phyloP scores from a whole-genome alignment of 2,329 filamentous ascomycete species.

The Parascedosporium putredinis region DNA sequence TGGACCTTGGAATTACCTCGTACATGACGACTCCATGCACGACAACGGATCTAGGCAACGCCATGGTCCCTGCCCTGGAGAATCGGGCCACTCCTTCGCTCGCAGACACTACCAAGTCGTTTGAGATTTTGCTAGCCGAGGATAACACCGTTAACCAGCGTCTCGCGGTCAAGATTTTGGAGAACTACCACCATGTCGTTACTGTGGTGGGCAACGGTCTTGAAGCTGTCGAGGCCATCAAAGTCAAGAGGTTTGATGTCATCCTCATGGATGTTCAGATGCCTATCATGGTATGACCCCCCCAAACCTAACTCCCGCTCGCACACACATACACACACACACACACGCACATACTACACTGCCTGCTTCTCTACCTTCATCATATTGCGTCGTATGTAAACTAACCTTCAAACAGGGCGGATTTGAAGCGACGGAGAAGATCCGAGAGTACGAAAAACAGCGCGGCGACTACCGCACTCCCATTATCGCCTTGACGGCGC shows the following conservation, averaged over 20 bases:
- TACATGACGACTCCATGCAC: slow-evolving; percentile 98
- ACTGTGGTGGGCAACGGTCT: slow-evolving; percentile 92
- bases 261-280: slow-evolving; percentile 99
- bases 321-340: background rate
- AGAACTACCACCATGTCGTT: slow-evolving; percentile 90
- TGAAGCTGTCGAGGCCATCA: slow-evolving; percentile 86
- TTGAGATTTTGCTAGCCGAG: slow-evolving; percentile 89
- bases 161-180: slow-evolving; percentile 88
- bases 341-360: background rate
- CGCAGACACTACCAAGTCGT: slow-evolving; percentile 88
- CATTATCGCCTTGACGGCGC: slow-evolving; percentile 92
- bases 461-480: slow-evolving; percentile 74
- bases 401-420: slow-evolving; percentile 51
- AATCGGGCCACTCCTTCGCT: slow-evolving; percentile 84
- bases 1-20: slow-evolving; percentile 94
- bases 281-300: slow-evolving; percentile 74
- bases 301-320: slow-evolving; percentile 8
- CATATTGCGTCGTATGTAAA: no score
- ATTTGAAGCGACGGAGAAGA: slow-evolving; percentile 94
- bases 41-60: slow-evolving; percentile 88
- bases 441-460: slow-evolving; percentile 84
- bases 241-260: slow-evolving; percentile 86
- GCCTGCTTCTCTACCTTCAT: no score
- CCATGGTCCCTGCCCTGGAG: slow-evolving; percentile 90
- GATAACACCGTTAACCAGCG: slow-evolving; percentile 97